These are phyloP conservation scores for Colletotrichum navitas DNA, from an alignment of 2,329 filamentous ascomycete genomes.

Conservation along the genomic window DNA sequence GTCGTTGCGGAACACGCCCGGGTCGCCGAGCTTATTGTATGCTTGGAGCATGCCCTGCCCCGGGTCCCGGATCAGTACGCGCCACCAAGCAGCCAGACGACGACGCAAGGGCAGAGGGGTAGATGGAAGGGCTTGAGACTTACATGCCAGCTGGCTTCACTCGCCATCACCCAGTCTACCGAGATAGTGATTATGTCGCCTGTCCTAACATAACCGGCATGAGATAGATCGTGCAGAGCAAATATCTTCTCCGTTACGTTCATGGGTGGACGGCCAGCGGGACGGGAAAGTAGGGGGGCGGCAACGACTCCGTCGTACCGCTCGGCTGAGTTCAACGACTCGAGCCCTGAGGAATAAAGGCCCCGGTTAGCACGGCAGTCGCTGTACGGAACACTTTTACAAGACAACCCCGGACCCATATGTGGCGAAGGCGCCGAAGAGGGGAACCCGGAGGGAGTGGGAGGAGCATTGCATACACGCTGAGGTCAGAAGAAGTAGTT, in stretches of 20 bases:
- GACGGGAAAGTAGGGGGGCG: conserved; percentile 21
- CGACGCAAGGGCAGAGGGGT: background rate
- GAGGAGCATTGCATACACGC: too few species aligned
- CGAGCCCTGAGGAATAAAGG: conserved; percentile 18
- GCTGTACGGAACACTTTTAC: too few species aligned
- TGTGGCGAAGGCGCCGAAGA: too few species aligned
- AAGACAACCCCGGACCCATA: too few species aligned
- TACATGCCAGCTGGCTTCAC: conserved; percentile 57
- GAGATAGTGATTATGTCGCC: conserved; percentile 57
- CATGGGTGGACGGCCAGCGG: conserved; percentile 49
- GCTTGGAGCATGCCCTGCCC: conserved; percentile 32
- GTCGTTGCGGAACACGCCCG: conserved; percentile 28
- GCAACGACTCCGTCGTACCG: conserved; percentile 17
- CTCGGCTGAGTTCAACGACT: conserved; percentile 27
- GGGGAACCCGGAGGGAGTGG: too few species aligned
- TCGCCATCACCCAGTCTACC: conserved; percentile 61
- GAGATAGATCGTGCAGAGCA: conserved; percentile 53
- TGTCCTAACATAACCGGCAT: conserved; percentile 50
- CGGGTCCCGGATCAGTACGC: too few species aligned
- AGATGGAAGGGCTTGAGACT: conserved; percentile 46
- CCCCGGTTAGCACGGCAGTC: too few species aligned
- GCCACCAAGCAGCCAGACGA: too few species aligned
- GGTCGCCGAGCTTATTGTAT: conserved; percentile 33
- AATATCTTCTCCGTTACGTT: conserved; percentile 60
- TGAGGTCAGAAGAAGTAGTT: too few species aligned